A percentile compares a stretch with the other conserved stretches of the same genome.
These are phyloP conservation scores for Wickerhamomyces subpelliculosus DNA, from an alignment of 805 yeast species.

Conservation along the genomic window DNA sequence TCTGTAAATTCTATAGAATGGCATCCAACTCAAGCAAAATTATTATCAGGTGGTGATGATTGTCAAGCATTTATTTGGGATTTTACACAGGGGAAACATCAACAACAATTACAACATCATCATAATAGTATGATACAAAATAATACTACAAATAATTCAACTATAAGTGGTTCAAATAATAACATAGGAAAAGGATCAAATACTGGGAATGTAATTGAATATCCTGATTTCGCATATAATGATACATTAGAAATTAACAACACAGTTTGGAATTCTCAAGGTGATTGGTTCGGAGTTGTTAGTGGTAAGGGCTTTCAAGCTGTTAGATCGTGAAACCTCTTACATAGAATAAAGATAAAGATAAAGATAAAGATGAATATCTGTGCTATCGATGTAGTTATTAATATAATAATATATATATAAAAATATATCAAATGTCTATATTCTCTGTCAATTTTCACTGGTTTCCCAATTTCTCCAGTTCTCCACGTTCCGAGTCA, in stretches of 20 bases:
- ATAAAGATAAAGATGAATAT: too few relatives aligned
- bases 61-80: conserved; percentile 73
- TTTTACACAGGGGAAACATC: conserved; percentile 19
- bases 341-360: too few relatives aligned
- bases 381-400: too few relatives aligned
- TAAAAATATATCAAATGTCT: too few relatives aligned
- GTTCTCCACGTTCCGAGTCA: too few relatives aligned
- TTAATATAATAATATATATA: too few relatives aligned
- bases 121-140: conserved; percentile 2
- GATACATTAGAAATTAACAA: conserved; percentile 71
- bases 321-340: too few relatives aligned
- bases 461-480: too few relatives aligned
- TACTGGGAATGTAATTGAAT: conserved; percentile 6
- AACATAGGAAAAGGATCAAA: neutral
- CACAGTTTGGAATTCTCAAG: conserved; percentile 63
- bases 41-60: conserved; percentile 64
- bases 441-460: too few relatives aligned
- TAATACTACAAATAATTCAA: neutral
- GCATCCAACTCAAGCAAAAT: conserved; percentile 69
- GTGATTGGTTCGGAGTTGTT: conserved; percentile 73
- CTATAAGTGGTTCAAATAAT: neutral
- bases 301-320: conserved; percentile 30
- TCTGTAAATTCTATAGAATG: conserved; percentile 71
- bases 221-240: conserved; percentile 42
- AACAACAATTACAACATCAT: conserved; percentile 1